Evolutionary conservation across 768 basidiomycete species (phyloP), one percentile per base, ranked within the genome.

Genomic region (Trametes punicea): DNA sequence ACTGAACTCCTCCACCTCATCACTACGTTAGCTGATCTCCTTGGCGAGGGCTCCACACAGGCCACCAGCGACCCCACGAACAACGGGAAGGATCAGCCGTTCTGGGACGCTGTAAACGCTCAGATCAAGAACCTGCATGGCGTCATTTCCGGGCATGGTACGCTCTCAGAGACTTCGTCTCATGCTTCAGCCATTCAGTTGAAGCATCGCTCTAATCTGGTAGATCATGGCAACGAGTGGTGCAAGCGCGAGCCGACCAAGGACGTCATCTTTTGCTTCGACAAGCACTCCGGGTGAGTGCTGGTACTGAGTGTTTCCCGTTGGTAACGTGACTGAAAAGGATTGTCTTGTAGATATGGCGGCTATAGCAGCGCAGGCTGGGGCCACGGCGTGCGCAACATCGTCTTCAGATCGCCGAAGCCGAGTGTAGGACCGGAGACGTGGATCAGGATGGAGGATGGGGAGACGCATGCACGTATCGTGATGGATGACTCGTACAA

Each of bases 191-290:
- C 39, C 18, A 6, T 9, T 26, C 27, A 34, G 3, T 15, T 39
- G 7, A 33, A 13, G n/a, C n/a, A n/a, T n/a, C n/a, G n/a, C 18
- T 53, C 25, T 21, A 18, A 44, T 48, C 23, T 5, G 23, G 36
- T 59, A 87, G 88, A 87, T 65, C 88, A 90, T 60, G 88, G 88
- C 1, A 78, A 90, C 55, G 87, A 89, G 66, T 90, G 88, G 88
- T 90, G 88, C 57, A 79, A 80, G 7, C 81, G 85, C 16, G 85
- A 88, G 57, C 77, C 78, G 2, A 76, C 75, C 3, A 81, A 82
- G 57, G 71, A 80, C 36, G 77, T 86, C 8, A 78, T 87, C 0
- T 88, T 89, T 67, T 91, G 88, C 66, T 91, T 90, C 60, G 77
- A 79, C 64, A 90, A 90, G 66, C 88, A 90, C 65, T 85, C 86